These are phyloP conservation scores for Pythium diclinum DNA, from an alignment of 352 stramenopile genomes.

Conservation along the genomic window DNA sequence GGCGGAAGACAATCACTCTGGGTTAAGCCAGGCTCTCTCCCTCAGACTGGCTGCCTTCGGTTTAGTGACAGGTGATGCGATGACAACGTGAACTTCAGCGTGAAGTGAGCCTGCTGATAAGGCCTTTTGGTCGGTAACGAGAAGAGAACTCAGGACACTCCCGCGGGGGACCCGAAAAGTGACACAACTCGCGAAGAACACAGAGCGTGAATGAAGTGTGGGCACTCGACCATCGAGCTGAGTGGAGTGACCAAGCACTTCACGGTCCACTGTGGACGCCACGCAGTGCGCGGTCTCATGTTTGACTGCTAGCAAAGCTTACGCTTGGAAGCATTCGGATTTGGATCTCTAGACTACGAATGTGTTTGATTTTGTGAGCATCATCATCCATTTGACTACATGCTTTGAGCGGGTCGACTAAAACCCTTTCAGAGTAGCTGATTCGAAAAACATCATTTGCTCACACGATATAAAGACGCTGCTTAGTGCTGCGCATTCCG, in stretches of 20 bases:
- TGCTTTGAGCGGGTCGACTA: constrained; percentile 81
- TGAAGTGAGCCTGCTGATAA: neutral
- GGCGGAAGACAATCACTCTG: constrained; percentile 23
- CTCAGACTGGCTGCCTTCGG: neutral
- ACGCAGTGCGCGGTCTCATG: too few relatives aligned
- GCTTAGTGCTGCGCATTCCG: too few relatives aligned
- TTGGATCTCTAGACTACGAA: neutral
- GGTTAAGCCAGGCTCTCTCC: constrained; percentile 1
- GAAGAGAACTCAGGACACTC: neutral
- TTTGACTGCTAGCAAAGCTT: too few relatives aligned
- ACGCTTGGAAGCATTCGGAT: neutral
- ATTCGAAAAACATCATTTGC: constrained; percentile 86
- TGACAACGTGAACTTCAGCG: too few relatives aligned
- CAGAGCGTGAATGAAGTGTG: too few relatives aligned
- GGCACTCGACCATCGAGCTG: too few relatives aligned
- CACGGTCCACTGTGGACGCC: too few relatives aligned
- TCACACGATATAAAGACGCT: constrained; percentile 8
- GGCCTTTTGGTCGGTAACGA: neutral
- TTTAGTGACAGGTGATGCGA: neutral
- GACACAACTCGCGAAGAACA: too few relatives aligned
- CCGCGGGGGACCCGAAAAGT: too few relatives aligned
- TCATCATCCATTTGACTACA: constrained; percentile 78
- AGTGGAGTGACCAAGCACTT: too few relatives aligned
- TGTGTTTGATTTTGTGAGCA: constrained; percentile 40
- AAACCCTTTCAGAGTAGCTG: constrained; percentile 90